Base-by-base conservation (phyloP, 345 rosid genomes). In the Excoecaria cochinchinensis region DNA sequence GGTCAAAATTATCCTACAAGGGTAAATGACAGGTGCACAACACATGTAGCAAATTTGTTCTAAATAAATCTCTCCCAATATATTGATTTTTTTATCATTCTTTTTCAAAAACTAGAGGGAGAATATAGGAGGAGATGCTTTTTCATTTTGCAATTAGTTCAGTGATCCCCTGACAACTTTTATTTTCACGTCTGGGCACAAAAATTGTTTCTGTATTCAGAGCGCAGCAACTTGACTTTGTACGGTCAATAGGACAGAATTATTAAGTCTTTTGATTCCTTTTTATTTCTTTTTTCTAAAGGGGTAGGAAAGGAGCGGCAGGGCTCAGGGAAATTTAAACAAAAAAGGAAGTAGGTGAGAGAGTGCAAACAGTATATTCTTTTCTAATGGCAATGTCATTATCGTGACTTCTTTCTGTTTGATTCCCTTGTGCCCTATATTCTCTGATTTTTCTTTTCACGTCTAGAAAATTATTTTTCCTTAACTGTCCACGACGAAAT, bases 21-120 rank as follows among this genome's bases (percentile, higher is more conserved):
- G 68, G 50, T 74, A 36, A 57, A 52, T 39, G 74, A 63, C 77
- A 78, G 71, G 71, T 75, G 63, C 71, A 68, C 75, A 25, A 72
- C 44, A n/a, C 31, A 36, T 68, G 69, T 62, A 31, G 72, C 72
- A 50, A 72, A 74, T 67, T 31, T 60, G 40, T 67, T 68, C 16
- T 10, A 13, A 71, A 74, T 67, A 24, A 57, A 17, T 25, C 25
- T 36, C 50, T 46, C 55, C 46, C 70, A 36, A 65, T 21, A 53
- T 42, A 17, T 52, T 53, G 19, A n/a, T 70, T 71, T 55, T 71
- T 66, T 46, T 78, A 42, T 74, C 22, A 71, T 82, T 75, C 79
- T 82, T 75, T 55, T 71, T 19, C 19, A 46, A 74, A 74, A 75
- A 31, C 38, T 72, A 44, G 53, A 60, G 74, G 50, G 22, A 50